Percentiles rank a stretch among this genome's conserved stretches.
These are phyloP conservation scores for Penicillium manginii DNA, from an alignment of 495 filamentous ascomycete species.

Conservation along the genomic window DNA sequence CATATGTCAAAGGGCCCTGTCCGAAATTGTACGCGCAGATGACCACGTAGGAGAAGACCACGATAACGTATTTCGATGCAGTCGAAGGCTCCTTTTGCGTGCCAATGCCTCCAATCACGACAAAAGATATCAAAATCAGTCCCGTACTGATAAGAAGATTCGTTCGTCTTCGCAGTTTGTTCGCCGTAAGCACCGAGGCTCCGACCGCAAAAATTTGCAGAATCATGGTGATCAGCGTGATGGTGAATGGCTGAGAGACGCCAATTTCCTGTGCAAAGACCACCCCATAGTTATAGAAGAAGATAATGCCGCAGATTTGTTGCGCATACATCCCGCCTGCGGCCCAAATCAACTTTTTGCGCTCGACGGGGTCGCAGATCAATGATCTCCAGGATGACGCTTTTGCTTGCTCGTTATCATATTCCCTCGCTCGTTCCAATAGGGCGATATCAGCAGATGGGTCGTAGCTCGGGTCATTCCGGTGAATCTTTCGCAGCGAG, in stretches of 20 bases:
- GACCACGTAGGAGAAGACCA: constrained; percentile 37
- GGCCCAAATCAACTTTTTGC: constrained; percentile 39
- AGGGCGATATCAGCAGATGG: constrained; percentile 32
- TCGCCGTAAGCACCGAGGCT: constrained; percentile 32
- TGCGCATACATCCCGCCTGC: constrained; percentile 40
- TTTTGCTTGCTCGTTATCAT: constrained; percentile 24
- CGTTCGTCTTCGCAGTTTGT: constrained; percentile 34
- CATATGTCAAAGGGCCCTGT: constrained; percentile 35
- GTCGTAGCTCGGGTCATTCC: constrained; percentile 28
- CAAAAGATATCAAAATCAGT: constrained; percentile 32
- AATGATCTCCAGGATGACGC: constrained; percentile 34
- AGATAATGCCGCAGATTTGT: constrained; percentile 46
- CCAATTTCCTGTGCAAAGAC: constrained; percentile 44
- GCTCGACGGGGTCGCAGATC: constrained; percentile 37
- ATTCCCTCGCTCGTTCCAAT: constrained; percentile 15
- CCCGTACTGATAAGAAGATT: constrained; percentile 36
- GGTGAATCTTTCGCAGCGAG: constrained; percentile 38
- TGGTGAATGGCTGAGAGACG: constrained; percentile 38
- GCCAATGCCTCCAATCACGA: constrained; percentile 40
- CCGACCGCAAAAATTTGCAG: constrained; percentile 39
- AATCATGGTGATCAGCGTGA: constrained; percentile 37
- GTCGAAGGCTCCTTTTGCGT: constrained; percentile 22
- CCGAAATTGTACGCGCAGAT: constrained; percentile 43
- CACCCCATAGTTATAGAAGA: constrained; percentile 43
- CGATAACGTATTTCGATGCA: constrained; percentile 28